phyloP scores from a whole-genome alignment of 2,329 filamentous ascomycete genomes.

The Hymenoscyphus salicellus region DNA sequence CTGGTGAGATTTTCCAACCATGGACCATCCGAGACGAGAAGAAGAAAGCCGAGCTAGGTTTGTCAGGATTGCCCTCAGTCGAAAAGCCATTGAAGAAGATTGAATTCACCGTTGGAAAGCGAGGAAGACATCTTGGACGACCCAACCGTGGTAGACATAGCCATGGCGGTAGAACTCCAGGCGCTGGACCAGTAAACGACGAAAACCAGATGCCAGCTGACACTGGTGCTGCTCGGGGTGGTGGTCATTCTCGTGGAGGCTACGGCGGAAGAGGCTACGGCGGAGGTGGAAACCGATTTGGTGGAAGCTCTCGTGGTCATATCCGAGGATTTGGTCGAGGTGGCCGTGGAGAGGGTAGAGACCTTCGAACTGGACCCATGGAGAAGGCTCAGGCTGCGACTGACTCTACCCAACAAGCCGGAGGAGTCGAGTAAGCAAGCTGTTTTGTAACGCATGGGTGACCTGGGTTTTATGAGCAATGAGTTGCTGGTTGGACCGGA shows the following conservation, averaged over 20 bases:
- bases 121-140: slow-evolving; percentile 21
- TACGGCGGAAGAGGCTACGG: slow-evolving; percentile 8
- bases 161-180: slow-evolving; percentile 5
- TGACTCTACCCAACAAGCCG: neutral
- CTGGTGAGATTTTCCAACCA: slow-evolving; percentile 61
- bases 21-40: slow-evolving; percentile 58
- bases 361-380: slow-evolving; percentile 9
- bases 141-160: slow-evolving; percentile 11
- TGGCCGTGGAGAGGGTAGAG: slow-evolving; percentile 9
- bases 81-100: slow-evolving; percentile 65
- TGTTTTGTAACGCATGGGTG: neutral
- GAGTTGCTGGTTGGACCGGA: neutral
- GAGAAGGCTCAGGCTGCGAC: slow-evolving; percentile 8
- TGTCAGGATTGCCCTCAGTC: slow-evolving; percentile 61
- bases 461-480: neutral
- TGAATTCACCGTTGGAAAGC: slow-evolving; percentile 53
- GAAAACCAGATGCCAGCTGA: neutral
- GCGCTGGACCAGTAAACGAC: slow-evolving; percentile 6
- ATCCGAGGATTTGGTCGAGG: slow-evolving; percentile 15
- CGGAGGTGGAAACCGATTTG: slow-evolving; percentile 5
- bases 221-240: slow-evolving; percentile 6
- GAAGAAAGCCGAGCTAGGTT: slow-evolving; percentile 54
- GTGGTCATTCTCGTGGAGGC: slow-evolving; percentile 4
- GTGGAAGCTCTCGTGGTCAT: slow-evolving; percentile 23
- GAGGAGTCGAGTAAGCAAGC: neutral